Evolutionary conservation across 163 green algal species (phyloP), one percentile per base, ranked within the genome.

Genomic region (Scenedesmus sp.): DNA sequence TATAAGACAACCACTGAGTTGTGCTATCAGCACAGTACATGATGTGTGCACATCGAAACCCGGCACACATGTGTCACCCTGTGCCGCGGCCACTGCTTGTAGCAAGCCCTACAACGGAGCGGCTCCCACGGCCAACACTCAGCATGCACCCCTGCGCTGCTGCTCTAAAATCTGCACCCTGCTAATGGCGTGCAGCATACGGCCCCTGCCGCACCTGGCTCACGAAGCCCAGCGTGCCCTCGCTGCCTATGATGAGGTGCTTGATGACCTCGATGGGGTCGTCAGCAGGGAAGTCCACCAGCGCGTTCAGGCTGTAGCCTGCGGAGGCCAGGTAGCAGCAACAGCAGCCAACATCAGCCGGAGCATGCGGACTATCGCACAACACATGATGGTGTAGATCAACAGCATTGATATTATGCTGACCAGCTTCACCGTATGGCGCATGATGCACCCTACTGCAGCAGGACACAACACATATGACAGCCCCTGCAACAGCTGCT

Each of bases 261-360:
- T 99, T 99, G 94, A 99, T 98, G 91, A 99, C 98, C 96, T 99
- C 97, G 84, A 99, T 98, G 20, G 98, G 98, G 92, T 99, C 96
- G 81, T 98, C 95, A 7, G 96, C 52, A 4, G 96, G 96, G 96
- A 98, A 98, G 95, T 99, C 97, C 64, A 99, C 98, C 82, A 99
- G 96, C 18, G 98, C 98, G 89, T 99, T 99, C 62, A 99, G 95
- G 10, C 95, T 98, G 95, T 99, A 99, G 85, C 96, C 96, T 96
- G 94, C 34, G 34, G 57, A n/a, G 66, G 1, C 7, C n/a, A 59
- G 57, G 16, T 2, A 52, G 64, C 56, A 57, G 52, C 66, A 55
- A 23, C 52, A 52, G 54, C 23, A 85, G 77, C 26, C 2, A 34
- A 62, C 77, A 62, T 57, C 0, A 59, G 12, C 34, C 1, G 7